phyloP scores from a whole-genome alignment of 1,139 yeast species.

The Candida tetrigidarum region DNA sequence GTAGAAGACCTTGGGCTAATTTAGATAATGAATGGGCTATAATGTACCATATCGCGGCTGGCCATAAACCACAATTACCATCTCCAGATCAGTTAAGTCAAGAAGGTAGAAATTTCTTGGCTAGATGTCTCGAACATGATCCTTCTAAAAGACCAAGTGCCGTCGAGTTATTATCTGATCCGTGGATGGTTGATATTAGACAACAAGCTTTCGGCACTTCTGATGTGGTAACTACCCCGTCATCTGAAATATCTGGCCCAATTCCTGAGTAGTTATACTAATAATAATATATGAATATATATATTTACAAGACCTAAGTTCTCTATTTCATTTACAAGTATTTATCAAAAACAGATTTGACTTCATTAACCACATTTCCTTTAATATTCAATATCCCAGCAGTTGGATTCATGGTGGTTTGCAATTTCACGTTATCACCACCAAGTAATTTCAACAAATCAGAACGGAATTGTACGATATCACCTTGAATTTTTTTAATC shows the following conservation, averaged over 20 bases:
- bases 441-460: constrained; percentile 58
- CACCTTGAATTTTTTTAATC: constrained; percentile 66
- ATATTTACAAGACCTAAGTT: constrained; percentile 10
- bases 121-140: constrained; percentile 81
- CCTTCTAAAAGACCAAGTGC: constrained; percentile 84
- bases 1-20: constrained; percentile 87
- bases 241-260: constrained; percentile 30
- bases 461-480: constrained; percentile 56
- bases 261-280: constrained; percentile 4
- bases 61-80: constrained; percentile 89
- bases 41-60: constrained; percentile 98
- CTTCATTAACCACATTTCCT: constrained; percentile 56
- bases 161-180: constrained; percentile 81
- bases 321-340: constrained; percentile 17
- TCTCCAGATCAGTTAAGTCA: constrained; percentile 74
- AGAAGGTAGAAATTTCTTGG: constrained; percentile 71
- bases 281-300: not conserved
- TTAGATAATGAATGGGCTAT: constrained; percentile 98
- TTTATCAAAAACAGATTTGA: constrained; percentile 41
- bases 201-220: constrained; percentile 61
- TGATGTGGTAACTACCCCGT: constrained; percentile 41
- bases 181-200: constrained; percentile 83
- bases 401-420: constrained; percentile 44
- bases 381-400: constrained; percentile 54
- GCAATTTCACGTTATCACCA: constrained; percentile 20